These are phyloP conservation scores for Ambrosia artemisiifolia DNA, from an alignment of 129 eudicot genomes.

Conservation along the genomic window DNA sequence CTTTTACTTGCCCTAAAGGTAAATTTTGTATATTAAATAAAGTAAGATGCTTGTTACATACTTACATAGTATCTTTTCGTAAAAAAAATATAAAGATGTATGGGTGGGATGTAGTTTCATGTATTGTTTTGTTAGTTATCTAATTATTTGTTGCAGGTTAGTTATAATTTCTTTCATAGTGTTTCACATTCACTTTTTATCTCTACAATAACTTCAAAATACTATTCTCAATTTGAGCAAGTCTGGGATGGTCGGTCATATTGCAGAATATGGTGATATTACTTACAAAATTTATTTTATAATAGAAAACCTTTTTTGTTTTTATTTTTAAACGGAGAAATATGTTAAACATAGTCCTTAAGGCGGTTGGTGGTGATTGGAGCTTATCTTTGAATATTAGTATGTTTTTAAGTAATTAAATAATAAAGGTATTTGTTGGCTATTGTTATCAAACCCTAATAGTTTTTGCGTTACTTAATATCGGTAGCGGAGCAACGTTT, in stretches of 20 bases:
- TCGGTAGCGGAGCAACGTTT: background rate
- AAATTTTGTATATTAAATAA: constrained; percentile 8
- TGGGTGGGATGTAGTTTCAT: background rate
- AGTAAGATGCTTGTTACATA: background rate
- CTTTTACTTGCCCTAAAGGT: constrained; percentile 98
- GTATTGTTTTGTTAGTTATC: background rate
- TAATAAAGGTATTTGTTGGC: background rate
- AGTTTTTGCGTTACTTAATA: background rate
- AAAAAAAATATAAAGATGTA: background rate
- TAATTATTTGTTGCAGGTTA: background rate
- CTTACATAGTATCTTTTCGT: background rate
- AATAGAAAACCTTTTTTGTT: background rate
- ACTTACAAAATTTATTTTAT: background rate
- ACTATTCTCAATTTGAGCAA: background rate
- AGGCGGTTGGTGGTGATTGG: background rate
- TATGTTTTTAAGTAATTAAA: background rate
- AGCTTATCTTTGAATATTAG: background rate
- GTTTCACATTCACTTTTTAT: background rate
- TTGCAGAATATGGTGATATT: background rate
- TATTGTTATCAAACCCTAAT: background rate
- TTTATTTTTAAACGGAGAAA: background rate
- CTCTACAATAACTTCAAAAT: constrained; percentile 3
- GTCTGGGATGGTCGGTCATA: background rate
- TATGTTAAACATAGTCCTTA: background rate
- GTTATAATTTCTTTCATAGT: background rate